phyloP scores from a whole-genome alignment of 176 grass and related monocot genomes.

The Avena sativa region DNA sequence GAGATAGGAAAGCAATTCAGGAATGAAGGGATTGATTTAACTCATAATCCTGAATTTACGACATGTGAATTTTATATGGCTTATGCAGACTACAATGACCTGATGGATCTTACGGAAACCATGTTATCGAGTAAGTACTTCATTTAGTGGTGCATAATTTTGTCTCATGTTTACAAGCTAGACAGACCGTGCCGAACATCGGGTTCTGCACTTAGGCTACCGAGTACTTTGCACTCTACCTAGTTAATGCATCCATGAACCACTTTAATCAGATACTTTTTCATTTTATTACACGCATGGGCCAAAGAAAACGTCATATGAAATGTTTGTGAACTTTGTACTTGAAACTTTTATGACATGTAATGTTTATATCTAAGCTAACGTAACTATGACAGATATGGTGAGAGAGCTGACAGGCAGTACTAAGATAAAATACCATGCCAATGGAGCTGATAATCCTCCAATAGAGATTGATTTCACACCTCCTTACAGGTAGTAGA shows the following conservation, averaged over 20 bases:
- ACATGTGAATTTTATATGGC: constrained; percentile 94
- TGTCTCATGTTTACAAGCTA: background rate
- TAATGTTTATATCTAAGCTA: background rate
- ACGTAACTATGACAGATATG: constrained; percentile 57
- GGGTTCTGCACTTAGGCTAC: background rate
- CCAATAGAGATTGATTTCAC: constrained; percentile 93
- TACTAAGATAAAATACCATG: constrained; percentile 83
- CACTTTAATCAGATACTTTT: background rate
- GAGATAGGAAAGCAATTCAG: constrained; percentile 95
- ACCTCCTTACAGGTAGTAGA: constrained; percentile 72
- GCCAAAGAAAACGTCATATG: background rate
- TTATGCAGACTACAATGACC: constrained; percentile 88
- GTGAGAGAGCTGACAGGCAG: constrained; percentile 74
- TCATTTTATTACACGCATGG: background rate
- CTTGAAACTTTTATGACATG: background rate
- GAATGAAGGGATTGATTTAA: constrained; percentile 95
- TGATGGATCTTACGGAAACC: constrained; percentile 77
- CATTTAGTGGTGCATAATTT: background rate
- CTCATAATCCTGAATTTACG: constrained; percentile 93
- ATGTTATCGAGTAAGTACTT: constrained; percentile 66
- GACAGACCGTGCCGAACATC: background rate
- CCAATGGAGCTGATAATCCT: constrained; percentile 69
- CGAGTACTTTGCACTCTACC: background rate
- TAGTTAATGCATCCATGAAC: background rate
- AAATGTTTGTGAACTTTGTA: background rate